Evolutionary conservation across 73 alveolate species (phyloP), one percentile per base, ranked within the genome.

Genomic region (Symbiodinium natans): DNA sequence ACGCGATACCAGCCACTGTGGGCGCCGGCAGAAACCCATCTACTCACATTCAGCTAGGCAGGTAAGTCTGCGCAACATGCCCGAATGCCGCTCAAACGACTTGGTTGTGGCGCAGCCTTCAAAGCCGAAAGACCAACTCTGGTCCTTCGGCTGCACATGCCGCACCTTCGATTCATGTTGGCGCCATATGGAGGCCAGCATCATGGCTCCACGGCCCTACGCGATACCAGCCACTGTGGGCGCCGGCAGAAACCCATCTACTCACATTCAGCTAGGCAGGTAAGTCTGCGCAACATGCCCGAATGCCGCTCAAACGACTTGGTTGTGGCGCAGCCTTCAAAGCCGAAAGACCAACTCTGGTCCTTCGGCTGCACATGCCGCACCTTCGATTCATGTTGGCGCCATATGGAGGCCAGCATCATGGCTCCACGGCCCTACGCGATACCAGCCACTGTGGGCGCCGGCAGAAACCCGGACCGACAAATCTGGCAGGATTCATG

Each of bases 141-240:
- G 23, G 41, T 0, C 77, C 33, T 21, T 21, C 77, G 6, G 42
- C 83, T 73, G 43, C 83, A 10, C 83, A 73, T 73, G 77, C 29
- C 83, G 5, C 42, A 23, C 42, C 84, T 2, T 4, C 0, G 41
- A 63, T n/a, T 15, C 84, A 10, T 34, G 43, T 34, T 33, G 40
- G 84, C 48, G 84, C 84, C 11, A 23, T 74, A 74, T 74, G 84
- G 84, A 74, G 48, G 84, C 84, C 42, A 74, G 84, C 84, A 74
- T 33, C 43, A n/a, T 33, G n/a, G 84, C 84, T 74, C 41, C 80
- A 25, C 3, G 84, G 31, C 43, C 1, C 1, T 0, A n/a, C 56
- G 19, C 84, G 40, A 33, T 74, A 43, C 84, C 13, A 33, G 84
- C 84, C 84, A 74, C 84, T 74, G 84, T 74, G 46, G 29, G 42